phyloP scores from a whole-genome alignment of 768 basidiomycete species.

The Leccinum longicurvipes region DNA sequence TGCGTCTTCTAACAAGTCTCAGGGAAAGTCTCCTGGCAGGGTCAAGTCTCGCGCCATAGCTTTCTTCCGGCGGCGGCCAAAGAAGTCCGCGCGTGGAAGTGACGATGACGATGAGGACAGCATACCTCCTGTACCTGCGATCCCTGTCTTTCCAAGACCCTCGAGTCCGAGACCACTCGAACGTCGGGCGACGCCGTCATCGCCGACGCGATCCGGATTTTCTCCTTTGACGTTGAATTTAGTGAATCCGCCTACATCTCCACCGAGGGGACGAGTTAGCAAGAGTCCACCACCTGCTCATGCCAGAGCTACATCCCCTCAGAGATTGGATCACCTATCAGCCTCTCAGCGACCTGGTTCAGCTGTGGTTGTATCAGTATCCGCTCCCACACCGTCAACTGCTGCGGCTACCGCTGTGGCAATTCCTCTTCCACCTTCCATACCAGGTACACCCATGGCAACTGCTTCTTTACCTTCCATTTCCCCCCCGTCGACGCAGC shows the following conservation, averaged over 20 bases:
- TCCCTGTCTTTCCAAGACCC: constrained; percentile 24
- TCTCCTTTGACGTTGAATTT: constrained; percentile 25
- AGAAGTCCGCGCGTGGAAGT: constrained; percentile 22
- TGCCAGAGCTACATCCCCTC: constrained; percentile 5
- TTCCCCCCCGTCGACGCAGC: neutral
- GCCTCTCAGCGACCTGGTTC: constrained; percentile 10
- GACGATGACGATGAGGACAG: constrained; percentile 31
- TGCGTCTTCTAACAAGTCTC: constrained; percentile 33
- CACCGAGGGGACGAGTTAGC: constrained; percentile 18
- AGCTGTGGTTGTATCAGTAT: constrained; percentile 4
- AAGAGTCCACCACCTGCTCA: constrained; percentile 28
- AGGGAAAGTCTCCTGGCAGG: constrained; percentile 25
- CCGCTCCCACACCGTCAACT: constrained; percentile 2
- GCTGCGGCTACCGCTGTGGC: constrained; percentile 4
- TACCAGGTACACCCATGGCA: constrained; percentile 20
- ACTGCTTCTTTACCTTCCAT: constrained; percentile 9
- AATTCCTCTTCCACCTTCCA: constrained; percentile 16
- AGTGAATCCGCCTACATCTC: constrained; percentile 19
- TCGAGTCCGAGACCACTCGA: constrained; percentile 30
- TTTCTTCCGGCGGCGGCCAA: constrained; percentile 32
- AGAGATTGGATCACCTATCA: constrained; percentile 8
- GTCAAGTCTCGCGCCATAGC: constrained; percentile 32
- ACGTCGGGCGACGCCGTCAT: constrained; percentile 23
- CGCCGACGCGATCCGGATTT: constrained; percentile 29
- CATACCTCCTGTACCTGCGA: constrained; percentile 32